Evolutionary conservation across 2,329 filamentous ascomycete species (phyloP).

Genomic region (Colletotrichum sp.): DNA sequence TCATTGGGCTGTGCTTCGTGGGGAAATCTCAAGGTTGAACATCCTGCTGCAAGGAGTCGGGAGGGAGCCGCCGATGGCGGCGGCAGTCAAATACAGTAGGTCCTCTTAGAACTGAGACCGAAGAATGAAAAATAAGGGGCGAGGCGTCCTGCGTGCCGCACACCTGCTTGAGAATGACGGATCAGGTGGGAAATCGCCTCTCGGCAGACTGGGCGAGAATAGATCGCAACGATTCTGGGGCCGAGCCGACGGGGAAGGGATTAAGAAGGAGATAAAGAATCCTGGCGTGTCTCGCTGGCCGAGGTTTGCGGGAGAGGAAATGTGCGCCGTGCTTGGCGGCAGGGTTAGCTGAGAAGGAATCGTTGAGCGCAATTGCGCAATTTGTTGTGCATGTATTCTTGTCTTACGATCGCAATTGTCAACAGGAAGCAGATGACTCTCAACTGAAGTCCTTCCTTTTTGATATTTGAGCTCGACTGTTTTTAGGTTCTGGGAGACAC

Average conservation of each 20-base stretch:
- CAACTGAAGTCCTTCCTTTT: background rate
- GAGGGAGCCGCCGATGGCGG: background rate
- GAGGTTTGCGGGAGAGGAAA: background rate
- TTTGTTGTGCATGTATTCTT: background rate
- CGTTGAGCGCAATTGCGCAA: background rate
- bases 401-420: background rate
- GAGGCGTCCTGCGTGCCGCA: background rate
- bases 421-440: no score
- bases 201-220: background rate
- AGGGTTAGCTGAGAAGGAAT: background rate
- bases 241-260: background rate
- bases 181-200: background rate
- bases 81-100: background rate
- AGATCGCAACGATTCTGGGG: background rate
- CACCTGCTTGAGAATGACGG: background rate
- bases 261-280: constrained; percentile 7
- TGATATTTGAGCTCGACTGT: background rate
- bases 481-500: background rate
- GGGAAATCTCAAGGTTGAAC: background rate
- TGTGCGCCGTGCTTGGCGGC: background rate
- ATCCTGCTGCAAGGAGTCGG: background rate
- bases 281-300: background rate
- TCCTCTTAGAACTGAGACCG: background rate
- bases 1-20: background rate
- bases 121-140: background rate